Evolutionary conservation across 768 basidiomycete genomes (phyloP), one percentile per base, ranked within the genome.

Genomic region (Tricholoma furcatifolium): DNA sequence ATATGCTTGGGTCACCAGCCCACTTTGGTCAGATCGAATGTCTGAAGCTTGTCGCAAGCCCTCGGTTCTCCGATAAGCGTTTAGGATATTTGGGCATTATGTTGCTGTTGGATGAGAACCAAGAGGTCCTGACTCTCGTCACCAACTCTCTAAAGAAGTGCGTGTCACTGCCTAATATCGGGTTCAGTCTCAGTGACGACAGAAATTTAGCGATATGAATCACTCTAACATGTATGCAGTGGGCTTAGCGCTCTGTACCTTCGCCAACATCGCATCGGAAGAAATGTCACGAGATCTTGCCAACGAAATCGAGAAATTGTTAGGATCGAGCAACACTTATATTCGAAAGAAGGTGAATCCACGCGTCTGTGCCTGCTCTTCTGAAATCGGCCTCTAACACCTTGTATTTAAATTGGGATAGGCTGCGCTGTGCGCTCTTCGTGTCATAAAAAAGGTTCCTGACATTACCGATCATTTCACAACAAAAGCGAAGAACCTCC

Each of bases 1-100:
- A 96, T 68, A 98, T 99, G 94, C 86, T 97, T 35, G 97, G 97
- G 51, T 98, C 95, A 41, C 93, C 94, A 8, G 97, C 97, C 27
- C 97, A 99, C 69, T 99, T 98, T 67, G 97, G 96, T 48, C 97
- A 99, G 78, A 98, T 99, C 68, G 93, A 96, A 76, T 95, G 93
- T 71, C 75, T 94, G 61, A 94, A 93, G 67, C 85, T 94, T 41
- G 94, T 97, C 35, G 94, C 94, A 30, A 93, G 93, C 65, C 93
- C 94, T 14, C 81, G 95, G 43, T 99, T 98, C 72, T 82, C 89
- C 38, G 97, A 99, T 76, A 99, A 99, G 73, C 81, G 95, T 20
- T 75, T 98, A 14, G 97, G 97, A 0, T 99, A 98, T 64, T 75
- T 99, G 31, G 97, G 97, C 0, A 98, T 98, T 60, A 98, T 98